Evolutionary conservation across 352 stramenopile species (phyloP).

Genomic region (Thraustochytrium sp.): DNA sequence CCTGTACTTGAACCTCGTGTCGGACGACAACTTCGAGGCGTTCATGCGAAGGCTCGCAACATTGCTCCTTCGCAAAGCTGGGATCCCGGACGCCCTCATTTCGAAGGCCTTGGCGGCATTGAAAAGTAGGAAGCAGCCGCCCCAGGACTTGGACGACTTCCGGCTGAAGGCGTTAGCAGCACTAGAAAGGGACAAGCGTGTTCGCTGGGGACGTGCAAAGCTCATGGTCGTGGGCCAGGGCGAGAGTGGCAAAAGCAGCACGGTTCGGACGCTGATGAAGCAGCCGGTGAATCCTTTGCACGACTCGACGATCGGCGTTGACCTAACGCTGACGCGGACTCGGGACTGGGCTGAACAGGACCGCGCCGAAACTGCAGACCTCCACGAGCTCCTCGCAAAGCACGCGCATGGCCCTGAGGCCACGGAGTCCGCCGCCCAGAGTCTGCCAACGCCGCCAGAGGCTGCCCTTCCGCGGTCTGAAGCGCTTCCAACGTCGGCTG

Average conservation of each 20-base stretch:
- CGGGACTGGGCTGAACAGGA: neutral
- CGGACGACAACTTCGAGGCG: too few relatives aligned
- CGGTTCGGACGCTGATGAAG: neutral
- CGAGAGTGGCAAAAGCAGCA: neutral
- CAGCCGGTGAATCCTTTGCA: neutral
- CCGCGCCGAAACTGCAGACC: neutral
- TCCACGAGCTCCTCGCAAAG: neutral
- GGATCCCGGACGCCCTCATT: too few relatives aligned
- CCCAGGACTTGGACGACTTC: neutral
- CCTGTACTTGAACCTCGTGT: too few relatives aligned
- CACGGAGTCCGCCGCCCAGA: too few relatives aligned
- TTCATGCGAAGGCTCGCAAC: too few relatives aligned
- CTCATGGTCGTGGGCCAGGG: constrained; percentile 32
- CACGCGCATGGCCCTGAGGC: too few relatives aligned
- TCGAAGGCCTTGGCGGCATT: too few relatives aligned
- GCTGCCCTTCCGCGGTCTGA: too few relatives aligned
- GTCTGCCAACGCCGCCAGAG: too few relatives aligned
- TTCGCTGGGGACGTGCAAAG: constrained; percentile 10
- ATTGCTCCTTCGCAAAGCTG: too few relatives aligned
- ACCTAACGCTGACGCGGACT: neutral
- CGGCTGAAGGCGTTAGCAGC: neutral
- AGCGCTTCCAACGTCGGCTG: too few relatives aligned
- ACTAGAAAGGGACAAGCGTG: neutral
- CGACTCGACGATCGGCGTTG: constrained; percentile 13
- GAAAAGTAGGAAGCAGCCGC: too few relatives aligned